phyloP scores from a whole-genome alignment of 2,329 filamentous ascomycete species.

The Aspergillus arachidicola region DNA sequence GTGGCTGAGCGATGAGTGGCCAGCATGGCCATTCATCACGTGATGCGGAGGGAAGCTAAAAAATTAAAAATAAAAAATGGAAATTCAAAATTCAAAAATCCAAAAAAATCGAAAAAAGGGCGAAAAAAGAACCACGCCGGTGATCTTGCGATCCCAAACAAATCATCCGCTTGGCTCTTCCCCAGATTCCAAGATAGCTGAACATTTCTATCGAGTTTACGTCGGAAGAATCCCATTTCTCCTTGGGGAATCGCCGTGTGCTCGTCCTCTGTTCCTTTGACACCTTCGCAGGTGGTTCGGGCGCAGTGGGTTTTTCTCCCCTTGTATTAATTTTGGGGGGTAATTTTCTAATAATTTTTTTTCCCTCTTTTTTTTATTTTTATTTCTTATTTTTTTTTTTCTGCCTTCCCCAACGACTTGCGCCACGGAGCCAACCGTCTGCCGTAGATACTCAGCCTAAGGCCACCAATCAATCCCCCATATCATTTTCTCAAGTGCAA shows the following conservation, averaged over 20 bases:
- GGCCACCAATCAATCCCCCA: background rate
- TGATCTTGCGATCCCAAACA: conserved; percentile 17
- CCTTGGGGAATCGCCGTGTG: background rate
- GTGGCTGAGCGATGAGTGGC: conserved; percentile 17
- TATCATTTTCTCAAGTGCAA: background rate
- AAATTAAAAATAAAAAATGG: conserved; percentile 19
- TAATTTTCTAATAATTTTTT: background rate
- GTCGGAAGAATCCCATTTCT: background rate
- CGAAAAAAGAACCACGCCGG: conserved; percentile 24
- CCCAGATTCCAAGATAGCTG: background rate
- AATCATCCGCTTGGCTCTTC: conserved; percentile 15
- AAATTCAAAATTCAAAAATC: conserved; percentile 19
- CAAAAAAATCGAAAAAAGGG: conserved; percentile 22
- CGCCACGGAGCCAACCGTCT: background rate
- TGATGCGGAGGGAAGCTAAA: conserved; percentile 16
- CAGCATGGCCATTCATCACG: conserved; percentile 20
- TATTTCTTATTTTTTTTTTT: conserved; percentile 7
- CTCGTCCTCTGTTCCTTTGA: background rate
- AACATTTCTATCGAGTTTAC: background rate
- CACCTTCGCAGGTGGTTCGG: background rate
- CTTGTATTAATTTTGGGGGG: background rate
- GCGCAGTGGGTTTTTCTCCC: conserved; percentile 1
- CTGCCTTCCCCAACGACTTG: background rate
- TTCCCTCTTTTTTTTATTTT: conserved; percentile 3
- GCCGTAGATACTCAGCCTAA: background rate